Evolutionary conservation across 495 filamentous ascomycete genomes (phyloP).

Genomic region (Aspergillus ellipticus): DNA sequence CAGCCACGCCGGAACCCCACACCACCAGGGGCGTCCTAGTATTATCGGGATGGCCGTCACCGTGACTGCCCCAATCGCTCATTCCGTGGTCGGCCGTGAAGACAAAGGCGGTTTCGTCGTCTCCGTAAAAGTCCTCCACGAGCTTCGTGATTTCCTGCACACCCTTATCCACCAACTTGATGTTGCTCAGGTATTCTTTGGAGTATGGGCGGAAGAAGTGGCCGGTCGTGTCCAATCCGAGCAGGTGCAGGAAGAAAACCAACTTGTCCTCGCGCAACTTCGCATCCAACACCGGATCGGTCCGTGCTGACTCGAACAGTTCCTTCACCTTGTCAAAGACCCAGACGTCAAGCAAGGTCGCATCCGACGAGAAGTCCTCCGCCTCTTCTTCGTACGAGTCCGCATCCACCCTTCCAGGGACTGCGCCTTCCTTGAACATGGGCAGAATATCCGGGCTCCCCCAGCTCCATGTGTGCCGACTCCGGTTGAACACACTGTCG

Average conservation of each 20-base stretch:
- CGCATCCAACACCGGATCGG: slow-evolving; percentile 70
- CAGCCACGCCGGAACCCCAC: slow-evolving; percentile 91
- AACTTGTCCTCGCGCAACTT: slow-evolving; percentile 77
- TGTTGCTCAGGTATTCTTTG: slow-evolving; percentile 89
- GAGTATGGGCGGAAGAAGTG: slow-evolving; percentile 89
- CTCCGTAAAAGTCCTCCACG: slow-evolving; percentile 86
- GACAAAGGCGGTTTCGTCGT: slow-evolving; percentile 88
- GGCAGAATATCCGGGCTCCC: slow-evolving; percentile 95
- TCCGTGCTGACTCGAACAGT: slow-evolving; percentile 74
- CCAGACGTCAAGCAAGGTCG: slow-evolving; percentile 80
- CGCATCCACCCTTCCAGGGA: slow-evolving; percentile 80
- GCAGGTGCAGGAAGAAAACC: slow-evolving; percentile 94
- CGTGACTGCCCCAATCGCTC: slow-evolving; percentile 98
- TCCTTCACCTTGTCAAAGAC: slow-evolving; percentile 92
- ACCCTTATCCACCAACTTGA: slow-evolving; percentile 89
- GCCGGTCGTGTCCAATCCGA: slow-evolving; percentile 93
- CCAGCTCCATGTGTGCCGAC: slow-evolving; percentile 98
- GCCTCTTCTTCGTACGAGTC: slow-evolving; percentile 77
- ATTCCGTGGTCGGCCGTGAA: slow-evolving; percentile 99
- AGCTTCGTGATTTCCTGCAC: slow-evolving; percentile 76
- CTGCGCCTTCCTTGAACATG: slow-evolving; percentile 94
- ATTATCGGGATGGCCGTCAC: slow-evolving; percentile 96
- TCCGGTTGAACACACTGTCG: slow-evolving; percentile 97
- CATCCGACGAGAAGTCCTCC: slow-evolving; percentile 88
- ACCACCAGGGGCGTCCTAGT: slow-evolving; percentile 89